These are phyloP conservation scores for Filosporella fistucella DNA, from an alignment of 495 filamentous ascomycete genomes.

Conservation along the genomic window DNA sequence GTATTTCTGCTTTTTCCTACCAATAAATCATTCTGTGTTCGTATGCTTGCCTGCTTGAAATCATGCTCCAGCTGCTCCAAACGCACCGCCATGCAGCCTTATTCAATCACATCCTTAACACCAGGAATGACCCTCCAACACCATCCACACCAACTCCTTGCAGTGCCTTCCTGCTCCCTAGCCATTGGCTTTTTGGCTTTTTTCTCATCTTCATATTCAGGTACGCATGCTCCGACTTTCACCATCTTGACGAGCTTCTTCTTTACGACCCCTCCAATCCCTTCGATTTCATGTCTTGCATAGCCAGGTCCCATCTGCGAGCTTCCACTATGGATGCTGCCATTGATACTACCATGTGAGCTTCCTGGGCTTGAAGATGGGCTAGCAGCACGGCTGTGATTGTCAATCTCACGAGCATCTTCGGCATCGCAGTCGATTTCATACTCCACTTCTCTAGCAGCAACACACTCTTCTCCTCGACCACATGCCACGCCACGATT, in stretches of 20 bases:
- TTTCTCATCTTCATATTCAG: conserved; percentile 76
- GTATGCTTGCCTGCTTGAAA: too few relatives aligned
- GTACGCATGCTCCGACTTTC: conserved; percentile 73
- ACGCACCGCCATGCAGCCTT: too few relatives aligned
- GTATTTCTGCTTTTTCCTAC: too few relatives aligned
- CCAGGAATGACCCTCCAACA: conserved; percentile 55
- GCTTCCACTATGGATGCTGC: neutral
- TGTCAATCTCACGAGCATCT: conserved; percentile 40
- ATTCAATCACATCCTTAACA: conserved; percentile 31
- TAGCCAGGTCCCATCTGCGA: conserved; percentile 56
- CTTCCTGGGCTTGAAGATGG: conserved; percentile 14
- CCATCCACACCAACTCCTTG: conserved; percentile 65
- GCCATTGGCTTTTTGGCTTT: conserved; percentile 47
- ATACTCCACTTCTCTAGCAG: conserved; percentile 66
- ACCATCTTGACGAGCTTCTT: conserved; percentile 73
- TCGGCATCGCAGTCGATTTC: conserved; percentile 76
- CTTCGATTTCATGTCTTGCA: conserved; percentile 78
- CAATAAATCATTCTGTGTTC: too few relatives aligned
- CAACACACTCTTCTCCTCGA: conserved; percentile 63
- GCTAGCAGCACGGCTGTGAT: conserved; percentile 23
- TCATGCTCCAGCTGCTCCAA: too few relatives aligned
- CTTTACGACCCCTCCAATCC: conserved; percentile 80
- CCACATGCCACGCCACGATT: conserved; percentile 83
- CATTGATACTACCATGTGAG: conserved; percentile 4
- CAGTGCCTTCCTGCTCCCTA: conserved; percentile 48